phyloP scores from a whole-genome alignment of 1,284 basidiomycete genomes.

The Leccinum subrobustum region DNA sequence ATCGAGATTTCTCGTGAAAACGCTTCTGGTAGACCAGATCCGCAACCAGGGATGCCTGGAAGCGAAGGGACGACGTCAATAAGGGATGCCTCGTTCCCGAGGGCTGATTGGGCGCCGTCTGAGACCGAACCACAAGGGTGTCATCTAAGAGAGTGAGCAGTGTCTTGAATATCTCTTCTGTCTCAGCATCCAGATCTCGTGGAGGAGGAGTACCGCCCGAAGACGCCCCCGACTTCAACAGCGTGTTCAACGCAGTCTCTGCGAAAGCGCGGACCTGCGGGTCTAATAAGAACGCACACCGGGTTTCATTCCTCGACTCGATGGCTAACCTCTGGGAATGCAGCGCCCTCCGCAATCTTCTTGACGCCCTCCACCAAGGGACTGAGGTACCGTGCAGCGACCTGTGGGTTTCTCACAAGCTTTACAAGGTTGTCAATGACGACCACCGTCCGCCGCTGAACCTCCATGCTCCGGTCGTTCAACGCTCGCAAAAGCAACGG shows the following conservation, averaged over 20 bases:
- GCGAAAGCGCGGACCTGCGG: slow-evolving; percentile 85
- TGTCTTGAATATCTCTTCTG: slow-evolving; percentile 50
- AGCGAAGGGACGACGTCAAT: slow-evolving; percentile 58
- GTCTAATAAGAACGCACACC: slow-evolving; percentile 15
- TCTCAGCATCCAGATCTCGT: slow-evolving; percentile 67
- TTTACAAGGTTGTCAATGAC: slow-evolving; percentile 98
- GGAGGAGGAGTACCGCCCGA: slow-evolving; percentile 61
- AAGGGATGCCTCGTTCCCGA: slow-evolving; percentile 47
- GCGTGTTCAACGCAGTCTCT: slow-evolving; percentile 73
- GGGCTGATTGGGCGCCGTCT: slow-evolving; percentile 44
- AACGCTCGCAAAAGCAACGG: slow-evolving; percentile 91
- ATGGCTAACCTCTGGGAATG: slow-evolving; percentile 85
- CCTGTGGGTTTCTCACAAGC: slow-evolving; percentile 89
- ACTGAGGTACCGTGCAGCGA: slow-evolving; percentile 89
- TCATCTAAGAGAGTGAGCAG: slow-evolving; percentile 63
- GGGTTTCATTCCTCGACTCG: slow-evolving; percentile 12
- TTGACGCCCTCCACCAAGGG: slow-evolving; percentile 90
- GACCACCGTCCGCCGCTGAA: slow-evolving; percentile 85
- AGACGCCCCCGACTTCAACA: slow-evolving; percentile 81
- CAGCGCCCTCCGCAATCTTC: slow-evolving; percentile 87
- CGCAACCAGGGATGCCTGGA: slow-evolving; percentile 72
- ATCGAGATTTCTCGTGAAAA: slow-evolving; percentile 62
- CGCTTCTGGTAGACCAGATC: slow-evolving; percentile 73
- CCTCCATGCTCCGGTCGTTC: slow-evolving; percentile 96
- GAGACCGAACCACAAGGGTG: slow-evolving; percentile 44